Evolutionary conservation across 139 green algal species (phyloP).

Genomic region (Micromonas commoda): DNA sequence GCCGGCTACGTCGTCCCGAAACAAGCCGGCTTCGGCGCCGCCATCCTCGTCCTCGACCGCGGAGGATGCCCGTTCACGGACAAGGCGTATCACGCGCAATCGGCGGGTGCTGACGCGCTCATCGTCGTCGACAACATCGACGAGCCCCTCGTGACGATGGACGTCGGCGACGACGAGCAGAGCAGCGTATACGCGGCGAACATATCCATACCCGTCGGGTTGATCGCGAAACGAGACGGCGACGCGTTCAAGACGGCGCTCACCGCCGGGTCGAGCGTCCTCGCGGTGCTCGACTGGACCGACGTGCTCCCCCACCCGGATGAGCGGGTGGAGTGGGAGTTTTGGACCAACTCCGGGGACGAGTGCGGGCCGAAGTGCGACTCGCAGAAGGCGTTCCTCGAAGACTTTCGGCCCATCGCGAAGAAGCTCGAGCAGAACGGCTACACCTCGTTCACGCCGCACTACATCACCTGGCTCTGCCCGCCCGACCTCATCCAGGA

Average conservation of each 20-base stretch:
- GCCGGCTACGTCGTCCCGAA: background rate
- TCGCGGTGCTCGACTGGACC: conserved; percentile 72
- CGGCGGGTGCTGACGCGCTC: conserved; percentile 69
- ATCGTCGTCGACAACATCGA: conserved; percentile 62
- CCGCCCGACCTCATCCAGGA: conserved; percentile 41
- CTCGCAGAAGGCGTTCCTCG: conserved; percentile 67
- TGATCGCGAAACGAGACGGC: conserved; percentile 63
- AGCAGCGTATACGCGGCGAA: conserved; percentile 36
- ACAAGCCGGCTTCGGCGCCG: conserved; percentile 1
- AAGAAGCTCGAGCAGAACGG: conserved; percentile 50
- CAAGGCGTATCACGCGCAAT: conserved; percentile 83
- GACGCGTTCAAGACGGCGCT: conserved; percentile 65
- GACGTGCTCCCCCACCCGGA: conserved; percentile 59
- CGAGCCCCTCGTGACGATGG: conserved; percentile 67
- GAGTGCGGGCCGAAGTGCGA: conserved; percentile 69
- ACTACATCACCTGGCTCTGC: conserved; percentile 85
- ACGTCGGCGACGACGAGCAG: conserved; percentile 48
- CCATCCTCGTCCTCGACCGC: conserved; percentile 45
- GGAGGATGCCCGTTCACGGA: conserved; percentile 76
- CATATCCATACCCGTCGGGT: conserved; percentile 68
- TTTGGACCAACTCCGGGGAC: conserved; percentile 87
- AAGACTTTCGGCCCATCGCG: conserved; percentile 54
- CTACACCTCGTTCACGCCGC: conserved; percentile 74
- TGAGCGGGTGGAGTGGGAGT: conserved; percentile 74
- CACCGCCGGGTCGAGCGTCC: conserved; percentile 41